These are phyloP conservation scores for Cucurbita argyrosperma DNA, from an alignment of 306 rosid genomes.

Conservation along the genomic window DNA sequence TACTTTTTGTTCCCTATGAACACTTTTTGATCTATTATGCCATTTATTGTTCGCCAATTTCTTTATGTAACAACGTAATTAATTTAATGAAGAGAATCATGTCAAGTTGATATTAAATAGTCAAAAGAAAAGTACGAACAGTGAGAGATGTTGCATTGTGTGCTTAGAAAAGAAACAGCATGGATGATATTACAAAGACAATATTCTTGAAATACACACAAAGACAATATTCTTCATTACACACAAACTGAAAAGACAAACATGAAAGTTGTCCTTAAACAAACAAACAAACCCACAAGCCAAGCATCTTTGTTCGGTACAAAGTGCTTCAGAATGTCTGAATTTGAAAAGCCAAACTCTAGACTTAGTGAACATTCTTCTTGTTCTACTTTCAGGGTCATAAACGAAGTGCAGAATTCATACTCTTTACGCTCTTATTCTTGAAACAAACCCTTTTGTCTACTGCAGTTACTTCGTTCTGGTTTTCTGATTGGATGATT, in stretches of 20 bases:
- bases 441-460: not conserved
- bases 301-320: not conserved
- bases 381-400: not conserved
- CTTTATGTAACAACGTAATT: not conserved
- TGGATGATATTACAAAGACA: not conserved
- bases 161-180: not conserved
- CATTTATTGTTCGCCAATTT: not conserved
- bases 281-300: not conserved
- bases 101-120: not conserved
- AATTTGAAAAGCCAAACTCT: not conserved
- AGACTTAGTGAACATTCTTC: not conserved
- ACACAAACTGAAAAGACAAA: not conserved
- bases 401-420: not conserved
- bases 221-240: not conserved
- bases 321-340: not conserved
- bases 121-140: not conserved
- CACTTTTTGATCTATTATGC: not conserved
- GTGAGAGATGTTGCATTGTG: not conserved
- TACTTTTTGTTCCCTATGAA: not conserved
- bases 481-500: not conserved
- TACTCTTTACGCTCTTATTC: slow-evolving; percentile 3
- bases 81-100: not conserved
- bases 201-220: too few relatives aligned
- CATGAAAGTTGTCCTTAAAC: not conserved
- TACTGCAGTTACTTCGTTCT: not conserved